phyloP scores from a whole-genome alignment of 108 stramenopile species.

The Seminavis robusta region DNA sequence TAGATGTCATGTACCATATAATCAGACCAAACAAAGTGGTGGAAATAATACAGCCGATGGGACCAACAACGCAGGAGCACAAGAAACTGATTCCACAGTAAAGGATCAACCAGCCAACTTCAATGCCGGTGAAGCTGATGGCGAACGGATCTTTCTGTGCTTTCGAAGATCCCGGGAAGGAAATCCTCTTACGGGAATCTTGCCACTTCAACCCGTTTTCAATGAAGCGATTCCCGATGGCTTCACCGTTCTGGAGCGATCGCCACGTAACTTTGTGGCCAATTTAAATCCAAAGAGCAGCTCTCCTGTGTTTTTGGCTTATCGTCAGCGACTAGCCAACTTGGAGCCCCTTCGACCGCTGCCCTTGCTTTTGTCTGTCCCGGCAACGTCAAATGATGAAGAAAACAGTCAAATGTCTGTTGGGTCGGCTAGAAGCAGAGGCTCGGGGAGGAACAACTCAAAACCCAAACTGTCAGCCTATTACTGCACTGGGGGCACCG shows the following conservation, averaged over 20 bases:
- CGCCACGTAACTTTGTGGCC: conserved; percentile 73
- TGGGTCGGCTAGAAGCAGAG: neutral
- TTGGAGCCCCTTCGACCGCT: conserved; percentile 77
- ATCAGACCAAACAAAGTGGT: conserved; percentile 8
- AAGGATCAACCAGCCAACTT: conserved; percentile 52
- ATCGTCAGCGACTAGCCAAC: conserved; percentile 79
- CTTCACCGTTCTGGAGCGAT: conserved; percentile 79
- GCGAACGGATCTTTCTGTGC: conserved; percentile 71
- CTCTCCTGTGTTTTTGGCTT: conserved; percentile 65
- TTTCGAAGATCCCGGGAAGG: conserved; percentile 87
- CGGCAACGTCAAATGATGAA: conserved; percentile 2
- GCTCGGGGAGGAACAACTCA: neutral
- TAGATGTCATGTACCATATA: conserved; percentile 4
- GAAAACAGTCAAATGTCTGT: neutral
- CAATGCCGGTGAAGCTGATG: conserved; percentile 18
- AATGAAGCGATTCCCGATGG: conserved; percentile 76
- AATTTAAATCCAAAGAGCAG: conserved; percentile 19
- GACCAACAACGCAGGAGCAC: too few relatives aligned
- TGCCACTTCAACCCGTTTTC: conserved; percentile 59
- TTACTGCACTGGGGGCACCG: conserved; percentile 81
- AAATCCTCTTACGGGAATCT: conserved; percentile 78
- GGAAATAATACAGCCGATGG: conserved; percentile 6
- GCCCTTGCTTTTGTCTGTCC: conserved; percentile 66
- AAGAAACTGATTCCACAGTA: conserved; percentile 7
- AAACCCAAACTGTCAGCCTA: conserved; percentile 47